A percentile compares a stretch with the other conserved stretches of the same genome.
Evolutionary conservation across 1,284 basidiomycete species (phyloP).

Genomic region (Ustilago bromivora): DNA sequence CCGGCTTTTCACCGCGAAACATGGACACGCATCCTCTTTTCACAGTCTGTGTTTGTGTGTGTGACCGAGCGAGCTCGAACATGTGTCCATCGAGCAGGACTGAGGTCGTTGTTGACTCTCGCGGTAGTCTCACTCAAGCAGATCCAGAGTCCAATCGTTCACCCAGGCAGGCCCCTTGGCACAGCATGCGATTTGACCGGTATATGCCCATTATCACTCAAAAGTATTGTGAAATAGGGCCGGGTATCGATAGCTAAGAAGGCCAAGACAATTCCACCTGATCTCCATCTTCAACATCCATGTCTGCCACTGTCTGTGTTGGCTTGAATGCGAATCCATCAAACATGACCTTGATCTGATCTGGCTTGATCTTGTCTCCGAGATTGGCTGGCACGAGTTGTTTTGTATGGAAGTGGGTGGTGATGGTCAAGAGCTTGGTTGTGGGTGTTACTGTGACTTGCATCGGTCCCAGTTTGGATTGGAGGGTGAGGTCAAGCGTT

Average conservation of each 20-base stretch:
- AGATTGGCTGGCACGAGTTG: conserved; percentile 7
- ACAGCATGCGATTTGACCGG: background rate
- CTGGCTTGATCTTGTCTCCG: conserved; percentile 1
- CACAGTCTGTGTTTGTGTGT: background rate
- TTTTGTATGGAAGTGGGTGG: conserved; percentile 42
- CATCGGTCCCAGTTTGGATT: conserved; percentile 29
- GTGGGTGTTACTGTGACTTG: conserved; percentile 48
- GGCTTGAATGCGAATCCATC: conserved; percentile 9
- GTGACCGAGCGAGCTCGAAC: too few relatives aligned
- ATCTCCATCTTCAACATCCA: conserved; percentile 51
- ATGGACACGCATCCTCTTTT: too few relatives aligned
- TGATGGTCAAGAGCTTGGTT: conserved; percentile 40
- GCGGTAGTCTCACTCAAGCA: too few relatives aligned
- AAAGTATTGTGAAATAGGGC: background rate
- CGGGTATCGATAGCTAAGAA: background rate
- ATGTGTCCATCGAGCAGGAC: too few relatives aligned
- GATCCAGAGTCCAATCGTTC: too few relatives aligned
- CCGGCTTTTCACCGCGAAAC: too few relatives aligned
- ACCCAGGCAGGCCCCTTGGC: background rate
- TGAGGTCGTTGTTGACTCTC: too few relatives aligned
- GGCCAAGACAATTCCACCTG: conserved; percentile 37
- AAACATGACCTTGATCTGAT: conserved; percentile 10
- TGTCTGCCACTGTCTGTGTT: conserved; percentile 28
- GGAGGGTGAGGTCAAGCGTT: conserved; percentile 40
- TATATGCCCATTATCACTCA: background rate